Evolutionary conservation across 2,329 filamentous ascomycete species (phyloP).

Genomic region (Pestalotiopsis sp.): DNA sequence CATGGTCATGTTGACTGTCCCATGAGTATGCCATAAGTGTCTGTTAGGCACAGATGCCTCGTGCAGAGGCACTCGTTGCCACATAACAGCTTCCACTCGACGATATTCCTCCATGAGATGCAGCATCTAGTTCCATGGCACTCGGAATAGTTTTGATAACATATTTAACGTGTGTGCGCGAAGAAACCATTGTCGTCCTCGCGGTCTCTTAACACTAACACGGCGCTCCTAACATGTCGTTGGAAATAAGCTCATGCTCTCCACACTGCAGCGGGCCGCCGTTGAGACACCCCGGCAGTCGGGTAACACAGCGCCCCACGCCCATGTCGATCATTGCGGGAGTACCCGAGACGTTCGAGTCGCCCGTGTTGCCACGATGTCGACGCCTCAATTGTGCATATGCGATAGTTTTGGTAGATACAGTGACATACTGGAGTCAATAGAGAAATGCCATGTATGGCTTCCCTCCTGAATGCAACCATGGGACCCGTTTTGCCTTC

Average conservation of each 20-base stretch:
- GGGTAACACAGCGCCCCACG: not conserved
- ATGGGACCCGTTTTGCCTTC: too few species aligned
- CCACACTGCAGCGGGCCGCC: not conserved
- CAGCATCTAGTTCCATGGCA: too few species aligned
- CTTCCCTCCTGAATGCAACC: too few species aligned
- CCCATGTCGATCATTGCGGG: not conserved
- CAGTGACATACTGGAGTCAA: too few species aligned
- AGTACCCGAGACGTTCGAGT: not conserved
- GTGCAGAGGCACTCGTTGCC: too few species aligned
- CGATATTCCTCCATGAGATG: too few species aligned
- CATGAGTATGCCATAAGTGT: too few species aligned
- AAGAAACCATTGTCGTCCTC: rapidly evolving
- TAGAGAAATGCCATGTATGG: too few species aligned
- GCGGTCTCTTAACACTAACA: not conserved
- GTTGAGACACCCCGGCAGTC: not conserved
- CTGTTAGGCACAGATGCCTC: too few species aligned
- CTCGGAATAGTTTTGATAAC: not conserved
- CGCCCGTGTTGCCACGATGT: not conserved
- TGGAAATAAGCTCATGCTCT: not conserved
- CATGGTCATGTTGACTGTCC: too few species aligned
- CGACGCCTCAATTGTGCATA: not conserved
- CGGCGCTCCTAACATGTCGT: not conserved
- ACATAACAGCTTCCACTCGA: too few species aligned
- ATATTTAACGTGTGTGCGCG: rapidly evolving
- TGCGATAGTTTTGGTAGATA: not conserved